phyloP scores from a whole-genome alignment of 192 early-diverging fungal species.

The Dissophora ornata region DNA sequence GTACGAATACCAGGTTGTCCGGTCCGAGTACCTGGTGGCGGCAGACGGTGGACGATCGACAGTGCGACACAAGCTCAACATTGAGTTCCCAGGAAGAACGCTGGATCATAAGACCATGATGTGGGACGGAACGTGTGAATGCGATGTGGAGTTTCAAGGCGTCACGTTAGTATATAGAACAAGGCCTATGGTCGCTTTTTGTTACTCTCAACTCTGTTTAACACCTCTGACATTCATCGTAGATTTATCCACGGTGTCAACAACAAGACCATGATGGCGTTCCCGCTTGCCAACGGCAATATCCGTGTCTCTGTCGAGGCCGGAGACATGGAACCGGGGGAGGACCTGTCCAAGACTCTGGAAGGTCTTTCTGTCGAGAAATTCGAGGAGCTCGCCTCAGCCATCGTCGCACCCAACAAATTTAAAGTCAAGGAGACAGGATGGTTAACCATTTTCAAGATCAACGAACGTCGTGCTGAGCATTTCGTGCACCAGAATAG shows the following conservation, averaged over 20 bases:
- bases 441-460: slow-evolving; percentile 28
- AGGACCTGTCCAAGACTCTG: slow-evolving; percentile 2
- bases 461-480: slow-evolving; percentile 43
- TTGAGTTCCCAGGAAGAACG: slow-evolving; percentile 30
- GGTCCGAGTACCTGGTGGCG: slow-evolving; percentile 42
- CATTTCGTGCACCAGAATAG: slow-evolving; percentile 40
- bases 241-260: slow-evolving; percentile 21
- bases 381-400: slow-evolving; percentile 20
- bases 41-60: slow-evolving; percentile 43
- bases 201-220: not conserved
- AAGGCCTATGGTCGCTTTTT: not conserved
- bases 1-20: slow-evolving; percentile 26
- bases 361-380: slow-evolving; percentile 16
- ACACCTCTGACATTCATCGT: not conserved
- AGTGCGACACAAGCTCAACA: slow-evolving; percentile 47
- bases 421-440: slow-evolving; percentile 31
- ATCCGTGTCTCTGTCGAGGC: slow-evolving; percentile 12
- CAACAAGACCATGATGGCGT: slow-evolving; percentile 4
- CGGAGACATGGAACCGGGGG: not conserved
- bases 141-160: slow-evolving; percentile 2
- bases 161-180: slow-evolving; percentile 10
- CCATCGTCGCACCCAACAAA: slow-evolving; percentile 6
- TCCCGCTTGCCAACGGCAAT: slow-evolving; percentile 22
- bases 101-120: slow-evolving; percentile 4
- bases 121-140: slow-evolving; percentile 26